Conservation (phyloP, 164 flowering plant genomes). For the Vitis rotundifolia region DNA sequence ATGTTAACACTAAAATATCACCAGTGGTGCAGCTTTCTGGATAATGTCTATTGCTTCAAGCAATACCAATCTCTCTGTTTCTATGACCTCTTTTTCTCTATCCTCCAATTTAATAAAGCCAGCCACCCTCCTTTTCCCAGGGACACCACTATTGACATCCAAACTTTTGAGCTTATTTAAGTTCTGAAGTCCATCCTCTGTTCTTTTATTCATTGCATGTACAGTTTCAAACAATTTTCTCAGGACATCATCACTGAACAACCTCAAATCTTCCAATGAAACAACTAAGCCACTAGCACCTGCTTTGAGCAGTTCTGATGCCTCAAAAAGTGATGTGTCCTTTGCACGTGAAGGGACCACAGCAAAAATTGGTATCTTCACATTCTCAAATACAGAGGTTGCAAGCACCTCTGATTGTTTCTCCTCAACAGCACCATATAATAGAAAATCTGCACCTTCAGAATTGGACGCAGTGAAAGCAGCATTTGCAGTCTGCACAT, state of each 20-base stretch:
- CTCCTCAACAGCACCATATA: neutral
- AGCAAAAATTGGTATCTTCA: conserved; percentile 79
- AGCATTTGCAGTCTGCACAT: conserved; percentile 53
- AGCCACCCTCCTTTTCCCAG: conserved; percentile 31
- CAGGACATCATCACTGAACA: conserved; percentile 41
- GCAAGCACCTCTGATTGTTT: conserved; percentile 23
- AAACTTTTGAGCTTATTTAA: conserved; percentile 14
- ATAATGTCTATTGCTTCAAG: conserved; percentile 61
- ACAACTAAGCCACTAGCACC: conserved; percentile 84
- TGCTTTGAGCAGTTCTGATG: conserved; percentile 41
- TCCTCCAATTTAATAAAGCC: conserved; percentile 61
- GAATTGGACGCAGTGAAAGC: conserved; percentile 30
- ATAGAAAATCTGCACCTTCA: too few relatives aligned
- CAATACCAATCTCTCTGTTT: conserved; percentile 62
- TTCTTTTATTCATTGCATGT: conserved; percentile 16
- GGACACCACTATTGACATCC: conserved; percentile 24
- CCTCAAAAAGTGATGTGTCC: conserved; percentile 17
- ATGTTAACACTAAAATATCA: conserved; percentile 64
- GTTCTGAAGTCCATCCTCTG: conserved; percentile 22
- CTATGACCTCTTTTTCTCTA: conserved; percentile 63
- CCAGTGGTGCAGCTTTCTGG: conserved; percentile 93
- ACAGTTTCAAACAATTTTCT: conserved; percentile 38
- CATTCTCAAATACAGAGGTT: conserved; percentile 36
- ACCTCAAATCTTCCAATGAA: conserved; percentile 52
- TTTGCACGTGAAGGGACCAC: conserved; percentile 21